Evolutionary conservation across 2,329 filamentous ascomycete species (phyloP).

Genomic region (Ophiostoma tasmaniense): DNA sequence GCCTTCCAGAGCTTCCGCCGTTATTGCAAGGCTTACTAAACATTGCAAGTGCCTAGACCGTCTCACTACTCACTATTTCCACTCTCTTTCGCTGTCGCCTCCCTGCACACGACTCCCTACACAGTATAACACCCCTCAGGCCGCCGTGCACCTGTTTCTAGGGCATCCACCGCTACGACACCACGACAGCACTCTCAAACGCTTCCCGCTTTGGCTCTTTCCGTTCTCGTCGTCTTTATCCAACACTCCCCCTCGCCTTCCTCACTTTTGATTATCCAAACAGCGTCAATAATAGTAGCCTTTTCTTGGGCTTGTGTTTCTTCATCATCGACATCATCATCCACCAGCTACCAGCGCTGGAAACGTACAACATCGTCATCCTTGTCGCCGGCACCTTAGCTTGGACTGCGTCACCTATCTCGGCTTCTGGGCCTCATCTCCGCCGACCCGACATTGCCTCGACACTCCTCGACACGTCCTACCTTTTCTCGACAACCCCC

Average conservation of each 20-base stretch:
- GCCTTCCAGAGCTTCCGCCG: neutral
- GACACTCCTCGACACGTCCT: neutral
- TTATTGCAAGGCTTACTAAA: neutral
- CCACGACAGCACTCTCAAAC: constrained; percentile 1
- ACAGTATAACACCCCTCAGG: neutral
- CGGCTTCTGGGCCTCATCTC: neutral
- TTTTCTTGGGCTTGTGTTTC: neutral
- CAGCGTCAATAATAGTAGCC: neutral
- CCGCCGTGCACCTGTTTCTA: neutral
- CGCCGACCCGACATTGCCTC: neutral
- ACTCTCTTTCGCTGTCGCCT: neutral
- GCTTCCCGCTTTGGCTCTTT: neutral
- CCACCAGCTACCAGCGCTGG: neutral
- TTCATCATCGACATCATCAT: neutral
- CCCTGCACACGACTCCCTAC: neutral
- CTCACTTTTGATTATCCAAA: neutral
- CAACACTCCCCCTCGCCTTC: neutral
- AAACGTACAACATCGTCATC: neutral
- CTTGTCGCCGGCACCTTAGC: neutral
- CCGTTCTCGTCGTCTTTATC: neutral
- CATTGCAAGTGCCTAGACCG: neutral
- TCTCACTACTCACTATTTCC: neutral
- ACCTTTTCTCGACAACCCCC: neutral
- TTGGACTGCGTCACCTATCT: neutral
- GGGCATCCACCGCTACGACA: neutral